Base-by-base conservation (phyloP, 208 protist species). In the Novymonas esmeraldas region DNA sequence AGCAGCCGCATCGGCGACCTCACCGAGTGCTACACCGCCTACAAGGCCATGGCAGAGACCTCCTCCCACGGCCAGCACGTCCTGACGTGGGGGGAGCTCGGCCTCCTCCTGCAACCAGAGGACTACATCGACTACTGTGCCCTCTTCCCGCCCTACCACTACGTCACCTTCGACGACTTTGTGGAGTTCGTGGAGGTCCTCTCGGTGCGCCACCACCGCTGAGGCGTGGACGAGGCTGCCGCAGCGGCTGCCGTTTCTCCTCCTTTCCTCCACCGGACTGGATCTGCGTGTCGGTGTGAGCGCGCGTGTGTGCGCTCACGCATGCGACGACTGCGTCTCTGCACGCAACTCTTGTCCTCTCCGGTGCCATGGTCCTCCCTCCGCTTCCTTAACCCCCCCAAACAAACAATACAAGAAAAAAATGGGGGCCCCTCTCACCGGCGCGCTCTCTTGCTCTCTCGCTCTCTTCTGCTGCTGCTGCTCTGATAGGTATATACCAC, bases 161-260 rank as follows among this genome's bases (percentile, higher is more conserved):
- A 52, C 36, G 11, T 80, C 20, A 63, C 49, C 33, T 73, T 76
- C 22, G 39, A 44, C 1, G 68, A 80, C 31, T 76, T 80, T 16
- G 45, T 63, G 14, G 46, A 79, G 33, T 79, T 79, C 38, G 62
- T 79, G 14, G 74, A 80, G 24, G 69, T 76, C 18, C 42, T 75
- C 34, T 80, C 74, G 6, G 58, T 80, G 48, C 68, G 68, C 9
- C 55, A 73, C 31, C 52, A 45, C 44, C 56, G 24, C 16, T 73
- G 38, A 58, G n/a, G n/a, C n/a, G n/a, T n/a, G n/a, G n/a, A n/a
- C n/a, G n/a, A n/a, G n/a, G n/a, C n/a, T n/a, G n/a, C n/a, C n/a
- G n/a, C 7, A 41, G 36, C 36, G 36, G 36, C 7, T 41, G 36
- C 36, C 7, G 36, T 58, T 31, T 5, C 24, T 56, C 16, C 7